These are phyloP conservation scores for Mimosa pudica DNA, from an alignment of 306 rosid genomes.

Conservation along the genomic window DNA sequence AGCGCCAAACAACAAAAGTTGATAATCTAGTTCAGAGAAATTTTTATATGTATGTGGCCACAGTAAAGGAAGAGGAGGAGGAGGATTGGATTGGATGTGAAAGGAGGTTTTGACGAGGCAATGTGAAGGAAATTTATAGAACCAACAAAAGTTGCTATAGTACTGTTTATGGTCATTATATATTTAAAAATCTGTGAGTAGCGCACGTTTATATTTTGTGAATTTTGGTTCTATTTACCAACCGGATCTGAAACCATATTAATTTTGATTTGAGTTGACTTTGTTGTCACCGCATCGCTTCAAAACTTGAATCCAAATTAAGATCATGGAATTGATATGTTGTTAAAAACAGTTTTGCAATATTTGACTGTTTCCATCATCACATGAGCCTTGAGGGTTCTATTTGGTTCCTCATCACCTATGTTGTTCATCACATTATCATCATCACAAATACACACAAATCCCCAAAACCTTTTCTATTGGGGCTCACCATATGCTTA, in stretches of 20 bases:
- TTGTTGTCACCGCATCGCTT: too few relatives aligned
- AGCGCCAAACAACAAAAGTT: not conserved
- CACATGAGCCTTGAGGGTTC: too few relatives aligned
- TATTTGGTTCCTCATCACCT: too few relatives aligned
- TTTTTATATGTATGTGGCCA: not conserved
- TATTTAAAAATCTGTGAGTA: not conserved
- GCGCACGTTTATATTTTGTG: not conserved
- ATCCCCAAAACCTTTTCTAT: too few relatives aligned
- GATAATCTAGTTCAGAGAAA: not conserved
- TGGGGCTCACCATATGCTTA: too few relatives aligned
- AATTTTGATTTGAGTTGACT: too few relatives aligned
- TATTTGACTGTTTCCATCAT: too few relatives aligned
- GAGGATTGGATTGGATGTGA: not conserved
- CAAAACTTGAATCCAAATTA: not conserved
- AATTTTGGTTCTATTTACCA: not conserved
- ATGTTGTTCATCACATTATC: too few relatives aligned
- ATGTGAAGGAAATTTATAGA: not conserved
- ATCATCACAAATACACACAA: too few relatives aligned
- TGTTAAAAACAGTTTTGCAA: too few relatives aligned
- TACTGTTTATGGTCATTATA: too few relatives aligned
- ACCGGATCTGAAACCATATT: not conserved
- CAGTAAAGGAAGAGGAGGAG: constrained; percentile 4
- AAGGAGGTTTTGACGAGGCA: not conserved
- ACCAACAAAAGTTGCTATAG: not conserved
- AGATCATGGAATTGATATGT: too few relatives aligned